Evolutionary conservation across 192 early-diverging fungal genomes (phyloP), one percentile per base, ranked within the genome.

Genomic region (Backusella mclennaniae): DNA sequence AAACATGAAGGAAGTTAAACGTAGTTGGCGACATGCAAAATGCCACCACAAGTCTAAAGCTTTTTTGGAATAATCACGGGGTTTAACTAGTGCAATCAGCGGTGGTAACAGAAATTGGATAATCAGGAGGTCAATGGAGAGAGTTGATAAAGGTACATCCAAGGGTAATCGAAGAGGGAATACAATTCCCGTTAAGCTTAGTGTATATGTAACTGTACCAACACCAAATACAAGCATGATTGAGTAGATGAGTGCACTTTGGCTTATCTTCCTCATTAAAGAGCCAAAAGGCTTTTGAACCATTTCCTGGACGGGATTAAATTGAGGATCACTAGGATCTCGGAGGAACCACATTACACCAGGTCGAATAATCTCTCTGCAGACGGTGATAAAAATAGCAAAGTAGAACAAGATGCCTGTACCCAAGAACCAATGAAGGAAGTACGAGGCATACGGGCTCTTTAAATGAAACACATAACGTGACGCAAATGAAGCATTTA

Each of bases 311-410:
- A 99, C 94, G 6, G 97, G 95, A 78, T 96, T 92, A 80, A 97
- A 97, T 38, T 95, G 91, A 23, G 96, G 94, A 79, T 99, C 98
- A 66, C 95, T 97, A 2, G 97, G 97, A 77, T 99, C 97, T 56
- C 96, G 91, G 71, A 99, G 95, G 79, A 98, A 98, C 98, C 98
- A 99, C 88, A 99, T 89, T 31, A 98, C 95, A 21, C 98, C 98
- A 2, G 93, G 93, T 1, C 98, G 91, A 35, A 98, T 90, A 21
- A 96, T 86, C 49, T 93, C 89, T 35, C 96, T 88, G 38, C 94
- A 93, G 19, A 91, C 84, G 21, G 91, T 79, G 4, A 99, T 92
- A 80, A 96, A 96, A 7, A 91, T 84, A 3, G 97, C 93, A 88
- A 99, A 95, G 75, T 94, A 89, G 72, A 95, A 95, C 96, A 99